Percentiles rank a stretch among this genome's conserved stretches.
These are phyloP conservation scores for Rhizomucor pusillus DNA, from an alignment of 371 early-diverging fungal species.

Conservation along the genomic window DNA sequence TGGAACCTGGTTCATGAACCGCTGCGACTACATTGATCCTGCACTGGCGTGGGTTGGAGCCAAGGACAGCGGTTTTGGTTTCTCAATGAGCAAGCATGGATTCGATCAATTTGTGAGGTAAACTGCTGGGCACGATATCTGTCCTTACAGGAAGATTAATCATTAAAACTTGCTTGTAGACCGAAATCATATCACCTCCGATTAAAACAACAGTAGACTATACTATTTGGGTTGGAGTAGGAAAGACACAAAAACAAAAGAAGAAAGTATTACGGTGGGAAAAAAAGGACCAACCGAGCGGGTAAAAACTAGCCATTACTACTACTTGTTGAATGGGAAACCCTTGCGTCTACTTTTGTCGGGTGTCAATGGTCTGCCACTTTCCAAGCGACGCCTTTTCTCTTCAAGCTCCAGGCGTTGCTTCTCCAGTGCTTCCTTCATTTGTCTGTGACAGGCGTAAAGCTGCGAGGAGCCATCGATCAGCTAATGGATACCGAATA, in stretches of 20 bases:
- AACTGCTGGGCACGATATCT: neutral
- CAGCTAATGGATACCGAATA: too few relatives aligned
- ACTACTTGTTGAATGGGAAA: constrained; percentile 64
- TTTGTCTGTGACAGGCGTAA: constrained; percentile 93
- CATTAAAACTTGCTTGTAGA: constrained; percentile 17
- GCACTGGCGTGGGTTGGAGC: constrained; percentile 81
- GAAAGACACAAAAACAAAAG: neutral
- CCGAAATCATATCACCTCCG: constrained; percentile 53
- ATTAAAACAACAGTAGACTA: constrained; percentile 29
- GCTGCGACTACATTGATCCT: constrained; percentile 82
- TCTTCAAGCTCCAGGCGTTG: constrained; percentile 92
- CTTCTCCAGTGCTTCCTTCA: constrained; percentile 95
- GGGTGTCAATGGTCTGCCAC: constrained; percentile 81
- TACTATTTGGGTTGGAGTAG: neutral
- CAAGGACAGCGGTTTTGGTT: constrained; percentile 81
- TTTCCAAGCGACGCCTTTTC: constrained; percentile 86
- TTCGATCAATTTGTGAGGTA: constrained; percentile 67
- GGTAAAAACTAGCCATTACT: neutral
- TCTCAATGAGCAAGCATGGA: constrained; percentile 67
- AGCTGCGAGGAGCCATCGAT: constrained; percentile 85
- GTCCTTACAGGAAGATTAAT: neutral
- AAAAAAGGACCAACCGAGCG: constrained; percentile 4
- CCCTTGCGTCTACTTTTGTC: constrained; percentile 76
- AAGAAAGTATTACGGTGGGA: too few relatives aligned
- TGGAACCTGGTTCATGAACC: constrained; percentile 88